phyloP scores from a whole-genome alignment of 2,329 filamentous ascomycete species.

The Monosporascus sp. region DNA sequence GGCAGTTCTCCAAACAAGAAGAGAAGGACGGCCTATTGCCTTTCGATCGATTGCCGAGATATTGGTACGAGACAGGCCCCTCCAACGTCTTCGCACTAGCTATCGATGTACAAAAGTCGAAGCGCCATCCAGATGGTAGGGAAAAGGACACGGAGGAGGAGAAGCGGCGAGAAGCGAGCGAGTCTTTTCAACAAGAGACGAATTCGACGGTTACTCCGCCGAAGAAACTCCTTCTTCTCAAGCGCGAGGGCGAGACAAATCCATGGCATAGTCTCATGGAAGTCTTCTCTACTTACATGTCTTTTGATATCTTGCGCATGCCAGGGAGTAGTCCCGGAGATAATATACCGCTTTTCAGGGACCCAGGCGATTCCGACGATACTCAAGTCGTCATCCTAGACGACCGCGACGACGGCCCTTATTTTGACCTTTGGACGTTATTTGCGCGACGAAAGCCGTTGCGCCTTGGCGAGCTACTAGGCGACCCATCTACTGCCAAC shows the following conservation, averaged over 20 bases:
- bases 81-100: constrained; percentile 1
- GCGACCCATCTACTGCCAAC: constrained; percentile 1
- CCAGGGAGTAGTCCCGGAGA: constrained; percentile 6
- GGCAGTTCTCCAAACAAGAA: constrained; percentile 5
- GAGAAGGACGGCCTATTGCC: constrained; percentile 1
- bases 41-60: constrained; percentile 2
- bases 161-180: not conserved
- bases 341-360: constrained; percentile 13
- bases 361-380: constrained; percentile 11
- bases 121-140: not conserved
- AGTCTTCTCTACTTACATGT: constrained; percentile 27
- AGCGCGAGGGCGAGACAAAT: constrained; percentile 28
- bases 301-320: constrained; percentile 28
- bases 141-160: not conserved
- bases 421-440: constrained; percentile 31
- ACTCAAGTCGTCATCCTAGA: constrained; percentile 32
- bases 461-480: constrained; percentile 20
- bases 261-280: constrained; percentile 31
- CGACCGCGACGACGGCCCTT: constrained; percentile 26
- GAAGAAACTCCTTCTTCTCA: constrained; percentile 23
- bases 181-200: not conserved
- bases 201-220: not conserved
- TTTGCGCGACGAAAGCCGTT: constrained; percentile 26
- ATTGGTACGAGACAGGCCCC: constrained; percentile 9
- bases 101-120: not conserved